A percentile compares a stretch with the other conserved stretches of the same genome.
phyloP scores from a whole-genome alignment of 2,329 filamentous ascomycete genomes.

The Pseudogymnoascus pannorum region DNA sequence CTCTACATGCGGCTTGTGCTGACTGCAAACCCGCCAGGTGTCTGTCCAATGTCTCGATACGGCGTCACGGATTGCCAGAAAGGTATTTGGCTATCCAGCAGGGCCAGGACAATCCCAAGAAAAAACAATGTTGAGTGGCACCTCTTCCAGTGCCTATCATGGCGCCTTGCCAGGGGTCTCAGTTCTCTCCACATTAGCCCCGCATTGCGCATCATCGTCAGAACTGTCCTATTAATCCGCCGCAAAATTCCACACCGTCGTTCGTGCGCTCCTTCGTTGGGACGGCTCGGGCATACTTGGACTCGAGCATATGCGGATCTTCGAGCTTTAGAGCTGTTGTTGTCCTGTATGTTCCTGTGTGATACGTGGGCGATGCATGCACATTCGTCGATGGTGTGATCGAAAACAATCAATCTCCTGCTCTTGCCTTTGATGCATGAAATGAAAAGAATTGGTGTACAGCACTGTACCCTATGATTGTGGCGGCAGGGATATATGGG shows the following conservation, averaged over 20 bases:
- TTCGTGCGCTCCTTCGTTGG: not conserved
- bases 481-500: not conserved
- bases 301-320: not conserved
- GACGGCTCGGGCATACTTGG: not conserved
- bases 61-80: not conserved
- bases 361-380: slow-evolving; percentile 1
- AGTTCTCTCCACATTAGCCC: not conserved
- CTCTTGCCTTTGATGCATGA: not conserved
- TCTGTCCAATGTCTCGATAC: not conserved
- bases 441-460: not conserved
- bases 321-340: not conserved
- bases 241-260: not conserved
- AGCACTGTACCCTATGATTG: not conserved
- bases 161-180: not conserved
- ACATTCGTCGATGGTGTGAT: not conserved
- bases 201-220: not conserved
- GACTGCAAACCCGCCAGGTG: not conserved
- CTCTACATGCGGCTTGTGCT: not conserved
- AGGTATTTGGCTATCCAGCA: not conserved
- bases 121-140: not conserved
- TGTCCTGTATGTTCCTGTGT: not conserved
- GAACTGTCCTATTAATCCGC: not conserved
- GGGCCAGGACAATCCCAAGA: not conserved
- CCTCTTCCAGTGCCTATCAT: not conserved
- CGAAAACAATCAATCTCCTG: not conserved